Percentiles rank a stretch among this genome's conserved stretches.
Evolutionary conservation across 345 rosid species (phyloP).

Genomic region (Firmiana major): DNA sequence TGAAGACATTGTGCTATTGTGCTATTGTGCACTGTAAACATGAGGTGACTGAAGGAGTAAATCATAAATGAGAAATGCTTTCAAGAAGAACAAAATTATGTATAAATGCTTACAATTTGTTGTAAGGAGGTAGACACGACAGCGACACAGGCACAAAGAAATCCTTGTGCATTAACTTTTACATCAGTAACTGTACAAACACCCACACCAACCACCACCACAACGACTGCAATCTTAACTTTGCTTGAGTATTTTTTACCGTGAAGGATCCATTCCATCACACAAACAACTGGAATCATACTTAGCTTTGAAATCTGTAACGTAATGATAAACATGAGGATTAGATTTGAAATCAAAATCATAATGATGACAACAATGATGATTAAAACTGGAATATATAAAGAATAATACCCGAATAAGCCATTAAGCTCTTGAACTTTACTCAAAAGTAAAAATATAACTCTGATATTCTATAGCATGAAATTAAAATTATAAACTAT

Average conservation of each 20-base stretch:
- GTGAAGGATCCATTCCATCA: constrained; percentile 24
- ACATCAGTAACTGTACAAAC: constrained; percentile 25
- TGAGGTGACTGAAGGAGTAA: background rate
- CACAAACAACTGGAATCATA: constrained; percentile 26
- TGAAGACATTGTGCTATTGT: too few species aligned
- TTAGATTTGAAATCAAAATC: constrained; percentile 9
- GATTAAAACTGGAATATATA: background rate
- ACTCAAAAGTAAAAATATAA: too few species aligned
- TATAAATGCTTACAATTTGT: constrained; percentile 22
- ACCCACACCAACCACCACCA: constrained; percentile 22
- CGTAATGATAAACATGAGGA: background rate
- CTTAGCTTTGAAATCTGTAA: constrained; percentile 21
- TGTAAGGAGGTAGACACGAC: constrained; percentile 22
- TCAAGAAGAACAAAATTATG: background rate
- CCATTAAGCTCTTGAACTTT: too few species aligned
- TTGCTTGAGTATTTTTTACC: constrained; percentile 15
- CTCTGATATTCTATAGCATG: too few species aligned
- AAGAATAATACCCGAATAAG: too few species aligned
- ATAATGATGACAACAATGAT: background rate
- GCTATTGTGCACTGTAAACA: background rate
- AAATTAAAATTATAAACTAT: too few species aligned
- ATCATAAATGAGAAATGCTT: background rate
- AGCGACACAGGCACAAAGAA: constrained; percentile 17
- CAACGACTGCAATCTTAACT: constrained; percentile 19
- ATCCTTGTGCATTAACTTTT: constrained; percentile 19